phyloP scores from a whole-genome alignment of 2,329 filamentous ascomycete genomes.

The Zymoseptoria ardabiliae region DNA sequence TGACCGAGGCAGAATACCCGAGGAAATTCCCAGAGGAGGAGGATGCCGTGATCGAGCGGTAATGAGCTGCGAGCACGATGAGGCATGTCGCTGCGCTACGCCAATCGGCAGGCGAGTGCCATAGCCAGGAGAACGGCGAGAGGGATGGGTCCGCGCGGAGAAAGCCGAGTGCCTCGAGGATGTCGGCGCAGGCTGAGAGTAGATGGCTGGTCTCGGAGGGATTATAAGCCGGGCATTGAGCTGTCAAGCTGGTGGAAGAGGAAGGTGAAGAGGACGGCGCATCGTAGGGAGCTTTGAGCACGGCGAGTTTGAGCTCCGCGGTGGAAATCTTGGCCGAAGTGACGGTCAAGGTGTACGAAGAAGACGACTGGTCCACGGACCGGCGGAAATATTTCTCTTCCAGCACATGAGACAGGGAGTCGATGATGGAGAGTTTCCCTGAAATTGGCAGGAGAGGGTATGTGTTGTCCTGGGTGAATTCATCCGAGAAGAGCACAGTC shows the following conservation, averaged over 20 bases:
- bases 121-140: conserved; percentile 13
- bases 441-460: conserved; percentile 13
- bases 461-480: conserved; percentile 15
- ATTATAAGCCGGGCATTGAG: background rate
- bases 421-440: conserved; percentile 17
- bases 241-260: background rate
- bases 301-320: conserved; percentile 10
- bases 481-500: conserved; percentile 16
- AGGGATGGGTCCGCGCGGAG: conserved; percentile 10
- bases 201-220: conserved; percentile 3
- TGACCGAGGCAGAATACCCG: conserved; percentile 4
- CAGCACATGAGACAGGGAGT: conserved; percentile 13
- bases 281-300: background rate
- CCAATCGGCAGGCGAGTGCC: conserved; percentile 9
- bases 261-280: background rate
- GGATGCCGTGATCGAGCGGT: background rate
- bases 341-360: conserved; percentile 6
- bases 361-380: conserved; percentile 2
- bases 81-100: conserved; percentile 11
- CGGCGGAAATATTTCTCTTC: conserved; percentile 16
- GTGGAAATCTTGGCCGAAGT: conserved; percentile 12
- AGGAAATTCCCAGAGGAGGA: background rate
- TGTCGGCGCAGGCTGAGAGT: conserved; percentile 6
- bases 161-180: conserved; percentile 9
- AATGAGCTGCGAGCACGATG: conserved; percentile 1